Percentiles rank a stretch among this genome's conserved stretches.
phyloP scores from a whole-genome alignment of 768 basidiomycete genomes.

The Boletus rufocinnamomeus region DNA sequence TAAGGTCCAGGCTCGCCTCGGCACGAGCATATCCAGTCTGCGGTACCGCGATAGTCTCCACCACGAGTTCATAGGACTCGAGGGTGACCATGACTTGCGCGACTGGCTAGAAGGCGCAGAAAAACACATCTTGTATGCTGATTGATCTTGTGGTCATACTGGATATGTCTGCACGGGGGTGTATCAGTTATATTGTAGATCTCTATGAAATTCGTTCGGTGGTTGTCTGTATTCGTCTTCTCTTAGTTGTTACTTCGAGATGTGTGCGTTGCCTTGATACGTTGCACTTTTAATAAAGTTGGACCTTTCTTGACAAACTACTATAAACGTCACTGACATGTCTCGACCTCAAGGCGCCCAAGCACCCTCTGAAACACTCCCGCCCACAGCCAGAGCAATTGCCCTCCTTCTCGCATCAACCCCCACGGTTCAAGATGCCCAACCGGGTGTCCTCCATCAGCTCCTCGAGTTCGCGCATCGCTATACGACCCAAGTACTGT shows the following conservation, averaged over 20 bases:
- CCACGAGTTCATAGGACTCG: conserved; percentile 63
- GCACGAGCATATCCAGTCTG: conserved; percentile 66
- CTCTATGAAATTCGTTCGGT: conserved; percentile 27
- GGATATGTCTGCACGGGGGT: conserved; percentile 10
- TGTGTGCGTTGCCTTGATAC: conserved; percentile 2
- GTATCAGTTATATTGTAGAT: conserved; percentile 32
- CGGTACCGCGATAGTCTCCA: conserved; percentile 75
- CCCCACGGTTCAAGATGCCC: conserved; percentile 81
- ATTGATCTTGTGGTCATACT: conserved; percentile 39
- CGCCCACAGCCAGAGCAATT: conserved; percentile 83
- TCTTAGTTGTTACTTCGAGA: conserved; percentile 2
- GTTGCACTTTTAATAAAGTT: conserved; percentile 16
- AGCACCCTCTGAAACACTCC: conserved; percentile 59
- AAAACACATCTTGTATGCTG: conserved; percentile 82
- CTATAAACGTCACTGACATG: conserved; percentile 28
- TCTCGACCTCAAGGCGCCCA: conserved; percentile 40
- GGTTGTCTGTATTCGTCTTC: conserved; percentile 10
- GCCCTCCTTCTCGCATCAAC: conserved; percentile 82
- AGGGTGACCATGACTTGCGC: conserved; percentile 62
- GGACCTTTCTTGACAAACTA: background rate
- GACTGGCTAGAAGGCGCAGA: conserved; percentile 79
- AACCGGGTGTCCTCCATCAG: conserved; percentile 84
- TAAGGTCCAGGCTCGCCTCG: conserved; percentile 88
- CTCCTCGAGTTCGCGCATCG: conserved; percentile 85
- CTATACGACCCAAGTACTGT: conserved; percentile 80